A percentile compares a stretch with the other conserved stretches of the same genome.
Conservation (phyloP, 2,329 filamentous ascomycete genomes). For the Pestalotiopsis sp. region DNA sequence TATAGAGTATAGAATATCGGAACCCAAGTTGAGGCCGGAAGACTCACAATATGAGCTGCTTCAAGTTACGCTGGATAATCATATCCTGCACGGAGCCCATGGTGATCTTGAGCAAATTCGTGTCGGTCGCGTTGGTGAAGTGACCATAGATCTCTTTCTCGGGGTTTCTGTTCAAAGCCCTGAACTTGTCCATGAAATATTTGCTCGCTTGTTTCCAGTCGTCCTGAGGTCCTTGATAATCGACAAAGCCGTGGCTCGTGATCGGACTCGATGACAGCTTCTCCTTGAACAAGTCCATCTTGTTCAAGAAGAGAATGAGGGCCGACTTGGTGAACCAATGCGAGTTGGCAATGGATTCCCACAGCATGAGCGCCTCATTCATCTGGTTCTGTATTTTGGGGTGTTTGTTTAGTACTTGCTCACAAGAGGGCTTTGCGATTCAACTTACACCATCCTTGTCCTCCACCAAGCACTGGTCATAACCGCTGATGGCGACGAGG, state of each 20-base stretch:
- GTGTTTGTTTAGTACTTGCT: conserved; percentile 19
- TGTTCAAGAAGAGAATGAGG: conserved; percentile 84
- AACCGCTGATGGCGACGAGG: conserved; percentile 92
- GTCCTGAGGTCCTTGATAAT: conserved; percentile 71
- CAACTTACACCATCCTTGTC: conserved; percentile 87
- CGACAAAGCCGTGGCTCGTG: conserved; percentile 73
- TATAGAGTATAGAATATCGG: conserved; percentile 3
- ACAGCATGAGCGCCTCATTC: conserved; percentile 86
- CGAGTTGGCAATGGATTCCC: conserved; percentile 83
- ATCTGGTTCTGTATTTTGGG: conserved; percentile 71
- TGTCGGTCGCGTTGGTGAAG: conserved; percentile 64
- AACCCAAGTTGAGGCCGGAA: conserved; percentile 18
- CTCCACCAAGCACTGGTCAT: conserved; percentile 94
- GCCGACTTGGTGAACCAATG: conserved; percentile 84
- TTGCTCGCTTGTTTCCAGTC: conserved; percentile 76
- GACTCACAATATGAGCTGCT: conserved; percentile 72
- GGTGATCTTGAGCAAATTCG: conserved; percentile 80
- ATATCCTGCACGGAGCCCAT: conserved; percentile 87
- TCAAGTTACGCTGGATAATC: conserved; percentile 83
- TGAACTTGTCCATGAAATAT: conserved; percentile 83
- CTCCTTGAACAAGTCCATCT: conserved; percentile 82
- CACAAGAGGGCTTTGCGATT: neutral
- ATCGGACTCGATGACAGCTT: conserved; percentile 74
- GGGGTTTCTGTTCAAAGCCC: conserved; percentile 70
- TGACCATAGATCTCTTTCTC: conserved; percentile 66